Base-by-base conservation (phyloP, 1,139 yeast species). In the Pichia sp. region DNA sequence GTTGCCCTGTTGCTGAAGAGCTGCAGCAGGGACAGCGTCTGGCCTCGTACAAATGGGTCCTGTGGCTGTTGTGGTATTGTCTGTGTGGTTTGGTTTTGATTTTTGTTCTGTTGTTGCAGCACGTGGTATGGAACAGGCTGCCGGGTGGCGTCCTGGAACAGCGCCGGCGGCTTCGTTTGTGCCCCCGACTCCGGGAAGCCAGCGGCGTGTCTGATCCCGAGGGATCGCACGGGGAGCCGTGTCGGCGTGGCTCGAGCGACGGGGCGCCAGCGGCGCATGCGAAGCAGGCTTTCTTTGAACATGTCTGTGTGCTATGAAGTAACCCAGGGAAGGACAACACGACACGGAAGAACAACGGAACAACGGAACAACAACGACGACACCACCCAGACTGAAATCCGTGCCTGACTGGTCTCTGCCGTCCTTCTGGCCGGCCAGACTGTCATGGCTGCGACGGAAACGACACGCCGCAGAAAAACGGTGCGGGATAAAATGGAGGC, bases 1-100 rank as follows among this genome's bases (percentile, higher is more conserved):
- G 57, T 55, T 1, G 33, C 17, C 48, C 34, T 38, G 36, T 52
- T 41, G 6, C 33, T 55, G 12, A 55, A 55, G 2, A 55, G 46
- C 24, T 46, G 40, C 5, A 44, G 6, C 2, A 54, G 14, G 14
- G 56, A 30, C 9, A 50, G 20, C n/a, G 29, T 44, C 4, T 30
- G 16, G 33, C 40, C 33, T 42, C 42, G n/a, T 27, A 3, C 14
- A 29, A 2, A 34, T 2, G 34, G 7, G 29, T 44, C 12, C 27
- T 16, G 45, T 41, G 16, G 3, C 10, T 24, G 31, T 41, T 6
- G 16, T 12, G 6, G n/a, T 27, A 10, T n/a, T 16, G 34, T 31
- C 24, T 20, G 24, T 20, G 24, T 6, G 48, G 9, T 29, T 20
- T 14, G n/a, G 3, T 17, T 10, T 8, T 50, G 17, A 6, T 29